Base-by-base conservation (phyloP, 164 flowering plant species). In the Berberis vulgaris region DNA sequence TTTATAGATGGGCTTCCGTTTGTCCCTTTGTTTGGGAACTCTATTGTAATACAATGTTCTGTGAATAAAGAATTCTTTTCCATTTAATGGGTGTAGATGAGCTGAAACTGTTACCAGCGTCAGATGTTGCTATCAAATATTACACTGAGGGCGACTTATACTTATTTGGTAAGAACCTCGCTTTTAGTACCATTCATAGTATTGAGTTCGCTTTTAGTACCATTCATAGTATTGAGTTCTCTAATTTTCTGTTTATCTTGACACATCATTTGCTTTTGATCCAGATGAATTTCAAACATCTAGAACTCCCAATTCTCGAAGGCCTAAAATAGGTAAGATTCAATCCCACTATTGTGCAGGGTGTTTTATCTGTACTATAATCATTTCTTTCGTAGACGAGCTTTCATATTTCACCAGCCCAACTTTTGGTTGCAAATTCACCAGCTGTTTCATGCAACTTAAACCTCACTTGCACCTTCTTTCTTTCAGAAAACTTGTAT, bases 251-350 rank as follows among this genome's bases (percentile, higher is more conserved):
- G n/a, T 52, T 6, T 52, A 52, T 52, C 13, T 52, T 4, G n/a
- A 7, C n/a, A 7, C 0, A 11, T 26, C 4, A 1, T 52, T 52
- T 12, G 8, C 2, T 67, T 67, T 69, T 41, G 50, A 49, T 61
- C 26, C 85, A 94, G 98, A 94, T 86, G 98, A 94, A 80, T 94
- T 90, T 66, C 98, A 94, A 77, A 91, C 97, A 45, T 62, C 85
- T 43, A 80, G 95, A 77, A 70, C 72, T 65, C 97, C 97, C 39
- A 47, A 79, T 59, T 56, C 97, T 68, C 82, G 98, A 66, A 83
- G 97, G 67, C 98, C 98, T 67, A 83, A 76, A 70, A 90, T 94
- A 74, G 96, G 98, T 86, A 70, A 76, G 65, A 3, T 2, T 60
- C 38, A 7, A 63, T 45, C 45, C 26, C 2, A 26, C 44, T 49